Conservation (phyloP, 2,329 filamentous ascomycete genomes). For the Ceratocystiopsis minuta region DNA sequence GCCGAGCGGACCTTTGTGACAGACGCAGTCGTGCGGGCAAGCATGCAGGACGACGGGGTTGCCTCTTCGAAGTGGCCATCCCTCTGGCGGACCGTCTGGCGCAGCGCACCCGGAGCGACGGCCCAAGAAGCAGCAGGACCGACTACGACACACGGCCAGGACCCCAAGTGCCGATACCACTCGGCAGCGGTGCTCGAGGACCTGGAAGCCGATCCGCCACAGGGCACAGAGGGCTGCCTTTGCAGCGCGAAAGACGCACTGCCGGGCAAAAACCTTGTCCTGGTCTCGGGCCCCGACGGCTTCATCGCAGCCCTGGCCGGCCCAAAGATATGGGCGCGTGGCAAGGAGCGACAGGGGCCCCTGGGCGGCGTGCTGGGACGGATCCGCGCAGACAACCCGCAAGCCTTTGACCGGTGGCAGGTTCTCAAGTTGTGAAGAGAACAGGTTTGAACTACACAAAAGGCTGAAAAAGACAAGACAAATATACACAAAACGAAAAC, state of each 20-base stretch:
- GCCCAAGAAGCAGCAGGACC: no score
- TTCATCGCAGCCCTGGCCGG: conserved; percentile 73
- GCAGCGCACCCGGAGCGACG: no score
- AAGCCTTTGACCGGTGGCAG: conserved; percentile 23
- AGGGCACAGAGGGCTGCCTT: conserved; percentile 1
- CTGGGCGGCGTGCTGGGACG: conserved; percentile 49
- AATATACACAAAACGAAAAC: background rate
- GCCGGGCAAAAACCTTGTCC: conserved; percentile 40
- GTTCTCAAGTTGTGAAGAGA: conserved; percentile 30
- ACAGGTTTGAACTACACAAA: background rate
- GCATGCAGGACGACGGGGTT: no score
- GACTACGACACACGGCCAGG: no score
- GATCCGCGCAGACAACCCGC: conserved; percentile 30
- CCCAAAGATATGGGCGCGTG: conserved; percentile 55
- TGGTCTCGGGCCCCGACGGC: conserved; percentile 80
- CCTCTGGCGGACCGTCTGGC: no score
- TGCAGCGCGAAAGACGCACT: no score
- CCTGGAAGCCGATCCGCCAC: no score
- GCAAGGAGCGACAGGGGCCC: conserved; percentile 56
- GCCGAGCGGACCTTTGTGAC: conserved; percentile 54
- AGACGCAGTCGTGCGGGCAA: conserved; percentile 25
- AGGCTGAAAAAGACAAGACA: background rate
- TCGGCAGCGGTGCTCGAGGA: background rate
- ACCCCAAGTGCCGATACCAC: conserved; percentile 5
- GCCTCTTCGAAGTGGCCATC: no score